These are phyloP conservation scores for Gastrolobium villosum DNA, from an alignment of 306 rosid genomes.

Conservation along the genomic window DNA sequence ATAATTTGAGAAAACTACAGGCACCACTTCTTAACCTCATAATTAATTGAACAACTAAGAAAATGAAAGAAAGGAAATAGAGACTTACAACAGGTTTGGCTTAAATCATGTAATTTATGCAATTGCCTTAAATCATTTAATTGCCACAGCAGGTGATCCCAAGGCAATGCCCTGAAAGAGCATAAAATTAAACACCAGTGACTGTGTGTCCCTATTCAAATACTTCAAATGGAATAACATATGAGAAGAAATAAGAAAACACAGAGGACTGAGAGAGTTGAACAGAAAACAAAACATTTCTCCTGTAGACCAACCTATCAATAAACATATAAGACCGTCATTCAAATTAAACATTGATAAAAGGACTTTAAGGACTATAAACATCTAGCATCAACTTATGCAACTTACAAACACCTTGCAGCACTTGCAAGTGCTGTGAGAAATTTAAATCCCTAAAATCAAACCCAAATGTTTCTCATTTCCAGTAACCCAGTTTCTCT, in stretches of 20 bases:
- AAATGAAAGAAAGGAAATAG: slow-evolving; percentile 9
- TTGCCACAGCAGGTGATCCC: slow-evolving; percentile 66
- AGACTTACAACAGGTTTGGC: slow-evolving; percentile 93
- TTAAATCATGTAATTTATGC: too few relatives aligned
- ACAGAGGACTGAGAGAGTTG: neutral
- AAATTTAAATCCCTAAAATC: too few relatives aligned
- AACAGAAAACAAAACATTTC: slow-evolving; percentile 5
- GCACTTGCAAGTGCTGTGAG: too few relatives aligned
- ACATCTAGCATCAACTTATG: too few relatives aligned
- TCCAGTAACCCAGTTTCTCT: too few relatives aligned
- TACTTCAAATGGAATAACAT: slow-evolving; percentile 11
- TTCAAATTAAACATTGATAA: neutral
- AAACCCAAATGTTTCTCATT: too few relatives aligned
- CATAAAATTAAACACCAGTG: slow-evolving; percentile 40
- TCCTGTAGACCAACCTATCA: neutral
- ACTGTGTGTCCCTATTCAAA: slow-evolving; percentile 42
- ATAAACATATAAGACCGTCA: neutral
- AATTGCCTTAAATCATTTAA: too few relatives aligned
- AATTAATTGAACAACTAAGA: neutral
- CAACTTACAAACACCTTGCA: too few relatives aligned
- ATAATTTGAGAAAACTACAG: neutral
- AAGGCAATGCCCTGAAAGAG: slow-evolving; percentile 67
- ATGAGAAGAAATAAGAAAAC: neutral
- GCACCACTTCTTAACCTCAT: neutral
- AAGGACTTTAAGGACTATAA: neutral